A percentile compares a stretch with the other conserved stretches of the same genome.
Evolutionary conservation across 768 basidiomycete species (phyloP).

Genomic region (Agrocybe pediades): DNA sequence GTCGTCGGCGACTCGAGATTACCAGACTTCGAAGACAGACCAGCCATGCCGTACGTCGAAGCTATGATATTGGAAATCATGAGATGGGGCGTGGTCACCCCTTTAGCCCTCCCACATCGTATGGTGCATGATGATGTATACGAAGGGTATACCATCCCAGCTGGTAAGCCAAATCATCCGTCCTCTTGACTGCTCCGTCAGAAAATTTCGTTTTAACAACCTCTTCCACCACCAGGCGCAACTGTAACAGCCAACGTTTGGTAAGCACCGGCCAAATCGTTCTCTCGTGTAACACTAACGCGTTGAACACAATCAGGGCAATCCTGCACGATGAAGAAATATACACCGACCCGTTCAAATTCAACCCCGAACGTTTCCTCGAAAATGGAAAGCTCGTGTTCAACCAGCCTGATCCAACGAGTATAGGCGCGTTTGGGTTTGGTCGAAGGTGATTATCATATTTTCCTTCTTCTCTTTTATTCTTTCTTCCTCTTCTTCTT

Average conservation of each 20-base stretch:
- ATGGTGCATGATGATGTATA: not conserved
- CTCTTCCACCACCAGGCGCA: not conserved
- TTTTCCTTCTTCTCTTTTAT: not conserved
- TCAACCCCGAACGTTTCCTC: constrained; percentile 31
- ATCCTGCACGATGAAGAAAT: constrained; percentile 30
- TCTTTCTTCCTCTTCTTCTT: constrained; percentile 27
- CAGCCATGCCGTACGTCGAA: constrained; percentile 25
- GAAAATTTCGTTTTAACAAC: not conserved
- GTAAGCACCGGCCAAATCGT: not conserved
- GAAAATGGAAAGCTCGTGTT: constrained; percentile 12
- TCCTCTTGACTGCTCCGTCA: not conserved
- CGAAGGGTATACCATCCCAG: not conserved
- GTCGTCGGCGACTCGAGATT: constrained; percentile 30
- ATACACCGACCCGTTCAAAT: constrained; percentile 33
- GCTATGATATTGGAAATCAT: constrained; percentile 21
- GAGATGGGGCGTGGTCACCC: constrained; percentile 15
- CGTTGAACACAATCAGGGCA: constrained; percentile 1
- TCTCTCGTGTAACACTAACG: not conserved
- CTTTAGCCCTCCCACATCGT: constrained; percentile 12
- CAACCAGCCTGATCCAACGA: constrained; percentile 18
- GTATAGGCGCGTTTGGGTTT: constrained; percentile 9
- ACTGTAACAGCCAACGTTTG: not conserved
- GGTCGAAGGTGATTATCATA: constrained; percentile 1
- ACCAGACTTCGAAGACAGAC: constrained; percentile 26
- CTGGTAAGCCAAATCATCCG: not conserved